Conservation (phyloP, 768 basidiomycete species). For the Cystobasidium onofrii region DNA sequence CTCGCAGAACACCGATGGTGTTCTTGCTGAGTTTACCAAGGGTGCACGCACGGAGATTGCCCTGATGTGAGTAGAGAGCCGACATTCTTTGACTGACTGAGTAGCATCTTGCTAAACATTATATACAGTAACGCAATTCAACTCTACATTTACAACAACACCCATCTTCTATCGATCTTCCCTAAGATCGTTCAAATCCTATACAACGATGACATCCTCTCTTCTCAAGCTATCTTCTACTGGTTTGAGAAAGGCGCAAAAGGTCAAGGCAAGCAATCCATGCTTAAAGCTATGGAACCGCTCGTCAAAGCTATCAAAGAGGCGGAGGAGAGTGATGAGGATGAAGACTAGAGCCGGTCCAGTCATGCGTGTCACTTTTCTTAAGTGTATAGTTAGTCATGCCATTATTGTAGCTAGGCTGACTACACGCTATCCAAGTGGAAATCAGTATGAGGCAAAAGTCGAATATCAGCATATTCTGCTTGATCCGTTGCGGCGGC, state of each 20-base stretch:
- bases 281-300: conserved; percentile 75
- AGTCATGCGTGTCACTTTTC: too few relatives aligned
- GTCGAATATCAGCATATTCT: too few relatives aligned
- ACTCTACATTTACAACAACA: conserved; percentile 92
- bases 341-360: conserved; percentile 22
- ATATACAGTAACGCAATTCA: conserved; percentile 76
- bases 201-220: conserved; percentile 91
- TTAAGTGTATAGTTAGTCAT: too few relatives aligned
- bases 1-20: conserved; percentile 73
- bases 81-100: background rate
- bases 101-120: background rate
- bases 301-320: conserved; percentile 65
- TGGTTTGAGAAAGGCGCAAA: conserved; percentile 97
- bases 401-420: background rate
- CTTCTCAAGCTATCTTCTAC: conserved; percentile 92
- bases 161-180: conserved; percentile 63
- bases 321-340: conserved; percentile 30
- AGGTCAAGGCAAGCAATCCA: conserved; percentile 88
- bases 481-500: too few relatives aligned
- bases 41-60: conserved; percentile 84
- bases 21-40: conserved; percentile 82
- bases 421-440: too few relatives aligned
- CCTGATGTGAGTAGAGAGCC: conserved; percentile 52
- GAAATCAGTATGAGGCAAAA: too few relatives aligned
- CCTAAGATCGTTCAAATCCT: conserved; percentile 86